Percentiles rank a stretch among this genome's conserved stretches.
Evolutionary conservation across 2,329 filamentous ascomycete species (phyloP).

Genomic region (Teratosphaeria gauchensis): DNA sequence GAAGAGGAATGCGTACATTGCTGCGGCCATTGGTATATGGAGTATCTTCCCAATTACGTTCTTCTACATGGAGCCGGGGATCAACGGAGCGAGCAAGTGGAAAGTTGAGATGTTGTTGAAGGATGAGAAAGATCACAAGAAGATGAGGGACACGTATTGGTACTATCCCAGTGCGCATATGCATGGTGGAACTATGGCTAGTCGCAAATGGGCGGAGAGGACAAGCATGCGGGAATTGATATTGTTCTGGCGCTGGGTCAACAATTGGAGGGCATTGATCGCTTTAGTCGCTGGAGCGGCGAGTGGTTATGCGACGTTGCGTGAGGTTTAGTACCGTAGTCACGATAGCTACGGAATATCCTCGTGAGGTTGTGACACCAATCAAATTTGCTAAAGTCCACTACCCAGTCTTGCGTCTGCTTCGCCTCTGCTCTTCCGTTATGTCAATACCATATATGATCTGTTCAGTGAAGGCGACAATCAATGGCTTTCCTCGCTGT

Average conservation of each 20-base stretch:
- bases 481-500: not conserved
- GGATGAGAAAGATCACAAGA: constrained; percentile 13
- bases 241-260: constrained; percentile 16
- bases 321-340: not conserved
- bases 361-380: too few species aligned
- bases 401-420: too few species aligned
- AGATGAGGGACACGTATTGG: constrained; percentile 14
- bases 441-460: too few species aligned
- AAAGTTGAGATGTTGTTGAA: constrained; percentile 27
- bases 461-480: not conserved
- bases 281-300: constrained; percentile 11
- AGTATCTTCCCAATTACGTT: constrained; percentile 30
- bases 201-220: constrained; percentile 15
- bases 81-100: constrained; percentile 32
- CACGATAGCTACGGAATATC: too few species aligned
- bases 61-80: constrained; percentile 30
- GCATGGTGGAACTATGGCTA: constrained; percentile 14
- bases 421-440: too few species aligned
- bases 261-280: constrained; percentile 17
- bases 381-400: too few species aligned
- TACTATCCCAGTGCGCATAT: constrained; percentile 14
- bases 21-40: constrained; percentile 16
- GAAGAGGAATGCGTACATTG: constrained; percentile 16
- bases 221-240: constrained; percentile 18
- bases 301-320: constrained; percentile 18